phyloP scores from a whole-genome alignment of 495 filamentous ascomycete species.

The Amphirosellinia nigrospora region DNA sequence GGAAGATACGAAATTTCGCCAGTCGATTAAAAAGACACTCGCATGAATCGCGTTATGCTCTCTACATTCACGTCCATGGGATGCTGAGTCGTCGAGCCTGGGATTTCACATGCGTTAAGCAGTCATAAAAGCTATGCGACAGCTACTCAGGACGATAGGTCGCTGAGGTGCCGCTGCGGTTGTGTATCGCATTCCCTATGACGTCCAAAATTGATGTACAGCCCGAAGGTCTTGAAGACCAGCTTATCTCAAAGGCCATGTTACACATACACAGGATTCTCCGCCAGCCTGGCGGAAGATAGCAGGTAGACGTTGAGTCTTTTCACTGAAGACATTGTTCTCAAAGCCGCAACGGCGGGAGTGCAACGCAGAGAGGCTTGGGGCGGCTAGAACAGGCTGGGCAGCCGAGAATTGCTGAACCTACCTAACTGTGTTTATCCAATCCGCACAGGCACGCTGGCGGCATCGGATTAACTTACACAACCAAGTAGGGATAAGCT shows the following conservation, averaged over 20 bases:
- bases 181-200: conserved; percentile 6
- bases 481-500: background rate
- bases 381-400: background rate
- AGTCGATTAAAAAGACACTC: background rate
- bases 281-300: background rate
- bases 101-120: background rate
- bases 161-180: background rate
- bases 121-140: conserved; percentile 11
- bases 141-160: conserved; percentile 11
- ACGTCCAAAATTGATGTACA: background rate
- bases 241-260: background rate
- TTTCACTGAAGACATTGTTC: background rate
- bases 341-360: background rate
- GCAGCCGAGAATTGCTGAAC: background rate
- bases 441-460: background rate
- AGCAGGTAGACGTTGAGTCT: conserved; percentile 7
- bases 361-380: background rate
- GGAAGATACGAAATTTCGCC: conserved; percentile 14
- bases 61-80: conserved; percentile 1
- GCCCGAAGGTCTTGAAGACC: background rate
- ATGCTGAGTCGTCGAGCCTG: conserved; percentile 1
- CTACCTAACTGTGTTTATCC: conserved; percentile 11
- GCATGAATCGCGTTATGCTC: background rate
- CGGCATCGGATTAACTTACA: background rate
- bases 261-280: background rate